These are phyloP conservation scores for Pseudozyma hubeiensis DNA, from an alignment of 1,284 basidiomycete species.

Conservation along the genomic window DNA sequence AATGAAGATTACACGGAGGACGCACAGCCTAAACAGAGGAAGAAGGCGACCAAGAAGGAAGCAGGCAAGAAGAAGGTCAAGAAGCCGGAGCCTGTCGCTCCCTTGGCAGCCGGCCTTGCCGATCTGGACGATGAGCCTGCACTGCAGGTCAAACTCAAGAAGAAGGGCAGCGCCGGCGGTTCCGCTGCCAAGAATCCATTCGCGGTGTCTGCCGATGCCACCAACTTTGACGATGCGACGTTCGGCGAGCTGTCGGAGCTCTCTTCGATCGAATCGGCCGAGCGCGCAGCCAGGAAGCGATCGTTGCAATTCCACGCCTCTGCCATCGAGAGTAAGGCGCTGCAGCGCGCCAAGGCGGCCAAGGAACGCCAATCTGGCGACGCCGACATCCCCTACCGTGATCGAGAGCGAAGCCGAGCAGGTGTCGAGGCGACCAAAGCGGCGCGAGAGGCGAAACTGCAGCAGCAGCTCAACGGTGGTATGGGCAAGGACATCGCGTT, in stretches of 20 bases:
- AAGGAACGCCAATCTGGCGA: conserved; percentile 61
- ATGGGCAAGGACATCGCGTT: conserved; percentile 29
- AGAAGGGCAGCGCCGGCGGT: conserved; percentile 15
- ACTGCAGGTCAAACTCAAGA: conserved; percentile 45
- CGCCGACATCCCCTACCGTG: conserved; percentile 67
- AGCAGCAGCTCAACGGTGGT: conserved; percentile 30
- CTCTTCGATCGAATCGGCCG: conserved; percentile 53
- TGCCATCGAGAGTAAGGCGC: conserved; percentile 46
- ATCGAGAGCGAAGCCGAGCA: conserved; percentile 59
- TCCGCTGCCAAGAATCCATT: conserved; percentile 33
- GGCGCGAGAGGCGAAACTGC: conserved; percentile 46
- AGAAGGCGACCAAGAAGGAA: conserved; percentile 29
- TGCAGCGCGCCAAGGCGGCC: conserved; percentile 45
- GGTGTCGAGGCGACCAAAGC: conserved; percentile 63
- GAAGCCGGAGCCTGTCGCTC: conserved; percentile 36
- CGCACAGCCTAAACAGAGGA: conserved; percentile 18
- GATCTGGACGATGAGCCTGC: conserved; percentile 44
- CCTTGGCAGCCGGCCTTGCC: conserved; percentile 48
- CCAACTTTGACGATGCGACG: conserved; percentile 41
- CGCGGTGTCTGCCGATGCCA: conserved; percentile 19
- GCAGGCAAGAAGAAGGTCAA: conserved; percentile 16
- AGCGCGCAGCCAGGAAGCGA: conserved; percentile 57
- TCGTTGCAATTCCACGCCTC: conserved; percentile 66
- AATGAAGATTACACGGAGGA: conserved; percentile 8
- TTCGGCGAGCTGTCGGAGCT: conserved; percentile 63